These are phyloP conservation scores for Simmondsia chinensis DNA, from an alignment of 148 eudicot genomes.

Conservation along the genomic window DNA sequence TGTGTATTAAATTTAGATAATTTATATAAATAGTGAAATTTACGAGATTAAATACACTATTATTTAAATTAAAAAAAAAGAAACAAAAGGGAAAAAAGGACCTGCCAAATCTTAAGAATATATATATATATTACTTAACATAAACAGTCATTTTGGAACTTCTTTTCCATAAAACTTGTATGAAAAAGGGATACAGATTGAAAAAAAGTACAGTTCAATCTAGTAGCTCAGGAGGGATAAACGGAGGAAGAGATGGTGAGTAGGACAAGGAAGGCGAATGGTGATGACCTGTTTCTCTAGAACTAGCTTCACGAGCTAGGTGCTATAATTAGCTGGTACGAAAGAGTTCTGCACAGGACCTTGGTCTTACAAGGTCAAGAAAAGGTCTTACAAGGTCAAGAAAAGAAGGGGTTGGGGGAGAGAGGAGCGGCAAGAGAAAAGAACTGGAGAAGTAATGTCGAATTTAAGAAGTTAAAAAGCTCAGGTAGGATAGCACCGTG, in stretches of 20 bases:
- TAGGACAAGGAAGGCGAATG: slow-evolving; percentile 6
- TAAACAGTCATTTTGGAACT: neutral
- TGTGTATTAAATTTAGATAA: too few species aligned
- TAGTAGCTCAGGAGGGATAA: slow-evolving; percentile 27
- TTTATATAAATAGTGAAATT: too few species aligned
- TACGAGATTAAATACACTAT: too few species aligned
- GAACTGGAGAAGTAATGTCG: neutral
- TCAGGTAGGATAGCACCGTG: slow-evolving; percentile 28
- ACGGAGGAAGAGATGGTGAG: slow-evolving; percentile 7
- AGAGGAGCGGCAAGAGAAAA: neutral
- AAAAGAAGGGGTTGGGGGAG: neutral
- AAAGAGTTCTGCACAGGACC: neutral
- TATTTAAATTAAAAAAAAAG: too few species aligned
- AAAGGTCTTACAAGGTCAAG: slow-evolving; percentile 36
- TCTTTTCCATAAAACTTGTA: neutral
- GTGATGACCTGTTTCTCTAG: neutral
- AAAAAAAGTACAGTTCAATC: too few species aligned
- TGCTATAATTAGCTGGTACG: neutral
- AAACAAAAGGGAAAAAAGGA: too few species aligned
- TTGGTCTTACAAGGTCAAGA: slow-evolving; percentile 31
- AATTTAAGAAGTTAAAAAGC: too few species aligned
- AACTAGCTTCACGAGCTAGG: neutral
- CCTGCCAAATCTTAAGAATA: too few species aligned
- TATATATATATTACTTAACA: too few species aligned
- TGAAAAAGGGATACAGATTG: neutral